Evolutionary conservation across 2,329 filamentous ascomycete species (phyloP), one percentile per base, ranked within the genome.

Genomic region (Rhinocladiella mackenziei): DNA sequence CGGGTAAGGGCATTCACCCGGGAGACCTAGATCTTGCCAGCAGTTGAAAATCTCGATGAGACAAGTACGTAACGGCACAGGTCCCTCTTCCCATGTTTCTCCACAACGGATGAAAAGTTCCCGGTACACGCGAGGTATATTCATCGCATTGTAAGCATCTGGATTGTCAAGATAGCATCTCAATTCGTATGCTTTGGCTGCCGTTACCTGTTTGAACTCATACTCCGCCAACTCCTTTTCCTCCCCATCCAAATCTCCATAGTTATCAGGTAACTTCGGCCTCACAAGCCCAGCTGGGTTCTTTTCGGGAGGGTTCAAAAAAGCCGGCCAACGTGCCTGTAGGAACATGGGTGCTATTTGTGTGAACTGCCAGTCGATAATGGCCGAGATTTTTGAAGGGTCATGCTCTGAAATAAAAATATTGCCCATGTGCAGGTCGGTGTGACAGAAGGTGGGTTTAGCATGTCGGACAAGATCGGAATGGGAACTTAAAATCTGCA

Each of bases 31-130:
- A 7, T 48, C 43, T 10, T 53, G 41, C 61, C 60, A 67, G 15
- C 38, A 43, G 4, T 57, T 32, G n/a, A 48, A 58, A 15, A 66
- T 45, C 34, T 61, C 54, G 15, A 66, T 60, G 10, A 67, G 48
- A 34, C 61, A 65, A 13, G 52, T 58, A 25, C 57, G 57, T 26
- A 66, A 60, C n/a, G 62, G 59, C 42, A 66, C 41, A 18, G 54
- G 38, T 5, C 61, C 61, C 41, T 65, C 59, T 44, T 62, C 58
- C 17, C 47, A 60, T 19, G 58, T 32, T 32, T 14, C 7, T 32
- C 13, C 30, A 14, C 30, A 17, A 6, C 7, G 59, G 25, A 56
- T 52, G 30, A 66, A 66, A 11, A 66, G 56, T 31, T 65, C 60
- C 29, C 57, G 54, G 47, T 53, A 56, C 4, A 64, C 56, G n/a